A percentile compares a stretch with the other conserved stretches of the same genome.
Evolutionary conservation across 352 stramenopile genomes (phyloP).

Genomic region (Phytophthora aleatoria): DNA sequence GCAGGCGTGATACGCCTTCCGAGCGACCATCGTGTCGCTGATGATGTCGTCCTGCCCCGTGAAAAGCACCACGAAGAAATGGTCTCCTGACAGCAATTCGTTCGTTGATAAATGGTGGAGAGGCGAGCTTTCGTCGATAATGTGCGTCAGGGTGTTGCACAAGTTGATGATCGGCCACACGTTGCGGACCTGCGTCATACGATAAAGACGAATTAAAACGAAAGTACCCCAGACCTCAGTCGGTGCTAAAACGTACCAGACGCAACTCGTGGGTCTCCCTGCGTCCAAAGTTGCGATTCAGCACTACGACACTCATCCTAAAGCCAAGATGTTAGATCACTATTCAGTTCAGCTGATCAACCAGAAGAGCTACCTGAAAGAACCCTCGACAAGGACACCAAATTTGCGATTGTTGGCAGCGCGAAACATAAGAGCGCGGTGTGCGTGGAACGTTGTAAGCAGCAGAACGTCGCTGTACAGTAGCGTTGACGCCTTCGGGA

Average conservation of each 20-base stretch:
- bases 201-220: background rate
- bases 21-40: slow-evolving; percentile 64
- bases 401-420: slow-evolving; percentile 62
- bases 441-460: slow-evolving; percentile 52
- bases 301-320: slow-evolving; percentile 58
- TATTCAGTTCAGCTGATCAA: background rate
- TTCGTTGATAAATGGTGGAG: slow-evolving; percentile 48
- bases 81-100: slow-evolving; percentile 50
- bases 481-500: slow-evolving; percentile 52
- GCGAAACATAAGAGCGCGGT: slow-evolving; percentile 62
- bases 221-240: background rate
- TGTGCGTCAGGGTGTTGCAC: slow-evolving; percentile 55
- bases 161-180: slow-evolving; percentile 70
- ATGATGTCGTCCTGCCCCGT: slow-evolving; percentile 56
- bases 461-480: slow-evolving; percentile 59
- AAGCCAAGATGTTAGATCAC: background rate
- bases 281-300: slow-evolving; percentile 48
- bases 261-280: slow-evolving; percentile 59
- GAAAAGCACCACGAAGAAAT: slow-evolving; percentile 67
- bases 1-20: slow-evolving; percentile 64
- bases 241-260: slow-evolving; percentile 27
- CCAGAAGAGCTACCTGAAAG: slow-evolving; percentile 43
- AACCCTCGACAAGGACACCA: slow-evolving; percentile 57
- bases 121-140: slow-evolving; percentile 61
- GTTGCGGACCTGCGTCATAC: slow-evolving; percentile 45